phyloP scores from a whole-genome alignment of 2,329 filamentous ascomycete genomes.

The Penicillium sp. region DNA sequence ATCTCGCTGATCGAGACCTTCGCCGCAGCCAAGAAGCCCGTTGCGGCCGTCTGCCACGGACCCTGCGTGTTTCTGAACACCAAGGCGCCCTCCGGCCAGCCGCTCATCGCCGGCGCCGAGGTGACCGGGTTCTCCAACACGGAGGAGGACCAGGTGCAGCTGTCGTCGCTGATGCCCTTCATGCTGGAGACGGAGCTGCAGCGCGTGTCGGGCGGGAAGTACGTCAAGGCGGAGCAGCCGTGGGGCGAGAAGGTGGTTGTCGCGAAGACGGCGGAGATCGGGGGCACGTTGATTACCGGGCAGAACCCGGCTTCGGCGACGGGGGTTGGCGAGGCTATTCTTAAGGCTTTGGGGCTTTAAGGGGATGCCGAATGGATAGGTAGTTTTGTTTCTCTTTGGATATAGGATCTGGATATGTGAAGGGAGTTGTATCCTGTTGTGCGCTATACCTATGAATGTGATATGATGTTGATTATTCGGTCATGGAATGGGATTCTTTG shows the following conservation, averaged over 20 bases:
- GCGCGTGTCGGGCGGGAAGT: slow-evolving; percentile 42
- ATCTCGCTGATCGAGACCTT: slow-evolving; percentile 49
- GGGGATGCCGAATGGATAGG: background rate
- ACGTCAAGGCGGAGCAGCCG: slow-evolving; percentile 46
- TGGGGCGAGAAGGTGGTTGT: slow-evolving; percentile 48
- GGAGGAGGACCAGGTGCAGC: slow-evolving; percentile 46
- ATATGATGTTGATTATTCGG: too few relatives aligned
- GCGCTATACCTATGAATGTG: too few relatives aligned
- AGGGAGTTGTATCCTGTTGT: too few relatives aligned
- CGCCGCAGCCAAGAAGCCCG: slow-evolving; percentile 48
- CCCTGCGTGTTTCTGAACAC: slow-evolving; percentile 47
- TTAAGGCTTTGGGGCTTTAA: slow-evolving; percentile 34
- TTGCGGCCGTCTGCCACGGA: slow-evolving; percentile 52
- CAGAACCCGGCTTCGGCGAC: slow-evolving; percentile 49
- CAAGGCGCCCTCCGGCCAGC: slow-evolving; percentile 43
- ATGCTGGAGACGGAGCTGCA: slow-evolving; percentile 47
- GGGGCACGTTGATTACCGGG: slow-evolving; percentile 46
- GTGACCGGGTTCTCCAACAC: slow-evolving; percentile 50
- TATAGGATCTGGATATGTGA: too few relatives aligned
- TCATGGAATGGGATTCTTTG: too few relatives aligned
- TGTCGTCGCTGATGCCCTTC: slow-evolving; percentile 47
- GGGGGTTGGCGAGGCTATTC: slow-evolving; percentile 45
- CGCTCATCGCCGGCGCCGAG: slow-evolving; percentile 41
- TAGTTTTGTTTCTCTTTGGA: too few relatives aligned
- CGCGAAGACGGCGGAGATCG: slow-evolving; percentile 24